A percentile compares a stretch with the other conserved stretches of the same genome.
Conservation (phyloP, 176 grass and related monocot species). For the Aegilops umbellulata region DNA sequence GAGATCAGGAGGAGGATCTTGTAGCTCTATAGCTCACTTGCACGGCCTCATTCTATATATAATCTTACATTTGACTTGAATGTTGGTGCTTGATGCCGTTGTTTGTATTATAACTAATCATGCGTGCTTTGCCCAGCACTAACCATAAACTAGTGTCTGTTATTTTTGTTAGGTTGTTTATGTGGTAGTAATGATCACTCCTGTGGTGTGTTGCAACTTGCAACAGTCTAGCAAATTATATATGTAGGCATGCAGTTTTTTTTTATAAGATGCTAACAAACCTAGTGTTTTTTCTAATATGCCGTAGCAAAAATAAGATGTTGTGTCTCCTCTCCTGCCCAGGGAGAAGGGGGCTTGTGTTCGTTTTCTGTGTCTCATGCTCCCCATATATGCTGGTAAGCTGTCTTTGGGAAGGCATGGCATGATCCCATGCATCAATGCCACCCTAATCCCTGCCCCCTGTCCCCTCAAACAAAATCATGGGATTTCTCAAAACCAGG, state of each 20-base stretch:
- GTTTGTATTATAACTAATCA: slow-evolving; percentile 52
- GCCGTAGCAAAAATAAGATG: slow-evolving; percentile 18
- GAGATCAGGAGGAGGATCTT: slow-evolving; percentile 46
- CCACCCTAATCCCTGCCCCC: slow-evolving; percentile 78
- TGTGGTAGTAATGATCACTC: slow-evolving; percentile 53
- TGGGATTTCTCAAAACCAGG: slow-evolving; percentile 81
- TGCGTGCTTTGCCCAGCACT: slow-evolving; percentile 52
- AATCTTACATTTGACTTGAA: slow-evolving; percentile 28
- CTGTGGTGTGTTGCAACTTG: slow-evolving; percentile 42
- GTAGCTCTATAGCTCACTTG: slow-evolving; percentile 42
- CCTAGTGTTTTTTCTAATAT: slow-evolving; percentile 43
- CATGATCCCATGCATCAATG: slow-evolving; percentile 64
- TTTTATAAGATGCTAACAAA: slow-evolving; percentile 28
- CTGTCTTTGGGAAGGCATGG: slow-evolving; percentile 71
- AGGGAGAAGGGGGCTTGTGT: slow-evolving; percentile 46
- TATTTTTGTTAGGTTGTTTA: slow-evolving; percentile 36
- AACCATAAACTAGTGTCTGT: slow-evolving; percentile 38
- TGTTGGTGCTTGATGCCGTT: slow-evolving; percentile 49
- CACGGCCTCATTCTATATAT: slow-evolving; percentile 39
- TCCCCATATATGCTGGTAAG: slow-evolving; percentile 76
- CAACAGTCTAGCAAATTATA: slow-evolving; percentile 9
- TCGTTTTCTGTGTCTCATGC: slow-evolving; percentile 79
- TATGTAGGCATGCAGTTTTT: not conserved
- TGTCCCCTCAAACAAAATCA: slow-evolving; percentile 99
- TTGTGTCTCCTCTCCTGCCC: slow-evolving; percentile 51